A percentile compares a stretch with the other conserved stretches of the same genome.
Conservation (phyloP, 2,329 filamentous ascomycete genomes). For the Neopestalotiopsis sp. region DNA sequence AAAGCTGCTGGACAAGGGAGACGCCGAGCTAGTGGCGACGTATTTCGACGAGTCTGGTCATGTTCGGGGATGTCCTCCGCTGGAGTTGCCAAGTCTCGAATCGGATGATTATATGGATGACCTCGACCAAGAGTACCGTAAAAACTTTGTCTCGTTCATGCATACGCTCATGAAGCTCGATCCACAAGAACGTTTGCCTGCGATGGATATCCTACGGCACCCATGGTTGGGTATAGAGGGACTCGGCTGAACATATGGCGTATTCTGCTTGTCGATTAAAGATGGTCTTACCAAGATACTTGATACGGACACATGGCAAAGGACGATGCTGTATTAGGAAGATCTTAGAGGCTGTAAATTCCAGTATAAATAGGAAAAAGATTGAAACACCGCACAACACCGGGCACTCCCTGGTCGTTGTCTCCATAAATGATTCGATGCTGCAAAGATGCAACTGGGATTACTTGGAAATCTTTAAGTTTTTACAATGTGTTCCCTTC, state of each 20-base stretch:
- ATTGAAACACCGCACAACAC: too few species aligned
- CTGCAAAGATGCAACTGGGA: too few species aligned
- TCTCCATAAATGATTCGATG: too few species aligned
- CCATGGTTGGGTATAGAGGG: constrained; percentile 12
- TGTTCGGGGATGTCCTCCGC: background rate
- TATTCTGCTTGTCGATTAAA: too few species aligned
- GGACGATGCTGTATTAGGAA: too few species aligned
- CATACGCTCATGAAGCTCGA: constrained; percentile 10
- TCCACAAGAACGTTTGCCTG: constrained; percentile 6
- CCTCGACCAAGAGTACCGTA: background rate
- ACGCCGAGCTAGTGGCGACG: constrained; percentile 17
- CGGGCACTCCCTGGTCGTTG: too few species aligned
- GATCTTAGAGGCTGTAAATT: too few species aligned
- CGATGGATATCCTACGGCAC: constrained; percentile 7
- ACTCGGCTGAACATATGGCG: background rate
- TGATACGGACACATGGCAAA: too few species aligned
- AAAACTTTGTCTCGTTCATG: background rate
- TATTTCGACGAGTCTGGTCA: constrained; percentile 7
- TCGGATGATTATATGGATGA: constrained; percentile 13
- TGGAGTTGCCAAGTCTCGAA: constrained; percentile 4
- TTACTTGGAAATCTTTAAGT: too few species aligned
- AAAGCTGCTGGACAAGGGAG: constrained; percentile 22
- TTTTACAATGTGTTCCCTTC: too few species aligned
- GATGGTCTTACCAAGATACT: too few species aligned
- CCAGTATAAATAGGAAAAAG: too few species aligned